These are phyloP conservation scores for Fusarium fracticaudum DNA, from an alignment of 2,329 filamentous ascomycete genomes.

Conservation along the genomic window DNA sequence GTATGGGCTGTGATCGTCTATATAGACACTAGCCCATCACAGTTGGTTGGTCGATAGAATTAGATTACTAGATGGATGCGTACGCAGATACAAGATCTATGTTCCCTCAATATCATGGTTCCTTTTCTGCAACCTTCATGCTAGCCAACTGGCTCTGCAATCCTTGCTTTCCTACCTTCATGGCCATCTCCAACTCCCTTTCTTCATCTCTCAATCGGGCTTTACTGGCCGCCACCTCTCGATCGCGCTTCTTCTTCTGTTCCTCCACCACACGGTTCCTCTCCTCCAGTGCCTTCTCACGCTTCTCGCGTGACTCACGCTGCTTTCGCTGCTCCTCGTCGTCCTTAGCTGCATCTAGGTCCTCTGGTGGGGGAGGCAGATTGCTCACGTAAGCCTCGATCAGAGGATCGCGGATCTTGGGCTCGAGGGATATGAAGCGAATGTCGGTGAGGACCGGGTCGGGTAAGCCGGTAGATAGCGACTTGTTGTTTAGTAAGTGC, in stretches of 20 bases:
- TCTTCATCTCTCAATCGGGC: conserved; percentile 73
- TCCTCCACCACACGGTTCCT: conserved; percentile 70
- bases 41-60: conserved; percentile 6
- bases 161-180: conserved; percentile 74
- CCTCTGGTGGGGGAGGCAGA: conserved; percentile 66
- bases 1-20: conserved; percentile 36
- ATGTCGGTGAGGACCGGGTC: conserved; percentile 71
- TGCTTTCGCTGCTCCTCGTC: conserved; percentile 62
- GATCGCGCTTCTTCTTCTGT: conserved; percentile 68
- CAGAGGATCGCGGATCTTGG: conserved; percentile 69
- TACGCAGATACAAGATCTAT: not conserved
- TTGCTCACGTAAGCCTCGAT: conserved; percentile 73
- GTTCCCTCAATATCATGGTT: conserved; percentile 21
- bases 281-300: conserved; percentile 75
- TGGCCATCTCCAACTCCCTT: conserved; percentile 72
- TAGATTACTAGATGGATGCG: conserved; percentile 13
- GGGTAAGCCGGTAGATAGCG: conserved; percentile 67
- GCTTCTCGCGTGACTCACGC: conserved; percentile 61
- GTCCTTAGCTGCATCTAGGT: conserved; percentile 52
- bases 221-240: conserved; percentile 68
- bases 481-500: conserved; percentile 67
- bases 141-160: conserved; percentile 67
- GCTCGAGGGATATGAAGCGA: conserved; percentile 74
- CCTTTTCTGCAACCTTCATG: conserved; percentile 40
- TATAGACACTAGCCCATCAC: not conserved